Evolutionary conservation across 192 early-diverging fungal species (phyloP).

Genomic region (Entomortierella lignicola): DNA sequence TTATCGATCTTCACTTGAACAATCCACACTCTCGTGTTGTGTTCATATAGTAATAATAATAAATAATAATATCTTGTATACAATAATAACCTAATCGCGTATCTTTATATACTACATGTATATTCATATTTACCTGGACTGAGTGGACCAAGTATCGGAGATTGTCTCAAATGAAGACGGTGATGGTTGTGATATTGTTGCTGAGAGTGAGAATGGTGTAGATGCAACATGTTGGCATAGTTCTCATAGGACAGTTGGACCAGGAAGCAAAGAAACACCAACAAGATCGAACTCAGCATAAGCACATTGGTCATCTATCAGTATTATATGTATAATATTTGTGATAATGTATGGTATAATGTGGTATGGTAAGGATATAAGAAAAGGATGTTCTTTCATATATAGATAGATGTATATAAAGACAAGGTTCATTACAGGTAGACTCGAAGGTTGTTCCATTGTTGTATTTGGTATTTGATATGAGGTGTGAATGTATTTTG

Average conservation of each 20-base stretch:
- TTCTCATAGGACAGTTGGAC: conserved; percentile 45
- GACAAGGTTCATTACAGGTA: conserved; percentile 12
- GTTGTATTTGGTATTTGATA: background rate
- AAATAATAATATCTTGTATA: too few species aligned
- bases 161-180: conserved; percentile 4
- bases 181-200: too few species aligned
- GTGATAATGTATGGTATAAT: background rate
- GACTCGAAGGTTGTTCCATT: conserved; percentile 27
- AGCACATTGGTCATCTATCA: conserved; percentile 47
- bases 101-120: too few species aligned
- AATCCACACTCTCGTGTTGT: background rate
- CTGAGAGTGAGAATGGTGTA: conserved; percentile 28
- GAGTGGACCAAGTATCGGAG: conserved; percentile 20
- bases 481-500: background rate
- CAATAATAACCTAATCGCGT: background rate
- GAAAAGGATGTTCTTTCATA: too few species aligned
- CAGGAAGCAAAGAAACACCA: conserved; percentile 40
- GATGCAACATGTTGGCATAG: conserved; percentile 39
- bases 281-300: conserved; percentile 36
- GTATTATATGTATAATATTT: background rate
- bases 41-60: background rate
- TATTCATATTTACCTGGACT: conserved; percentile 29
- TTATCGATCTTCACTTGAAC: too few species aligned
- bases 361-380: background rate
- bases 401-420: background rate